A percentile compares a stretch with the other conserved stretches of the same genome.
phyloP scores from a whole-genome alignment of 2,329 filamentous ascomycete genomes.

The Dactylonectria estremocensis region DNA sequence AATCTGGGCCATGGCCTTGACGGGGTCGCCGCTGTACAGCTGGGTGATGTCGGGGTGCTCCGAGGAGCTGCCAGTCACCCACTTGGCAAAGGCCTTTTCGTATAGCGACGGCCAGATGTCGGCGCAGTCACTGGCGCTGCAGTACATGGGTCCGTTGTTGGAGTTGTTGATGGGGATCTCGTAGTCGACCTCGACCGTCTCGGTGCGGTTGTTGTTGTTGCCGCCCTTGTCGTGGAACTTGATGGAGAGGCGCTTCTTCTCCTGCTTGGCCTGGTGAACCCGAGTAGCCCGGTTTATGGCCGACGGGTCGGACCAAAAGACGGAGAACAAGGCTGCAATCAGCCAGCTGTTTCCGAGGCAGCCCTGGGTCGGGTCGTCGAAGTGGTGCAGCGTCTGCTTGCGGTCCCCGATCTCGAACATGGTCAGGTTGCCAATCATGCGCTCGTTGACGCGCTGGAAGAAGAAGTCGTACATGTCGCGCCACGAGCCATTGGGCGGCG shows the following conservation, averaged over 20 bases:
- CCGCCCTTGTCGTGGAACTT: constrained; percentile 63
- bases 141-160: constrained; percentile 59
- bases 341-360: constrained; percentile 60
- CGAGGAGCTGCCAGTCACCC: constrained; percentile 53
- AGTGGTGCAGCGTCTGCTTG: constrained; percentile 44
- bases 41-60: constrained; percentile 60
- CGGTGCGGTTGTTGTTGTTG: constrained; percentile 56
- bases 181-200: constrained; percentile 60
- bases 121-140: constrained; percentile 57
- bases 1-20: constrained; percentile 63
- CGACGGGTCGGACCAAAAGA: constrained; percentile 61
- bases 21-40: constrained; percentile 58
- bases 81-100: constrained; percentile 65
- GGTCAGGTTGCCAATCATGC: constrained; percentile 52
- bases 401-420: constrained; percentile 47
- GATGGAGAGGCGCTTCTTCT: constrained; percentile 51
- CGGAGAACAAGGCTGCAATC: constrained; percentile 61
- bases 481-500: constrained; percentile 59
- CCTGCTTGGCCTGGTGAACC: constrained; percentile 43
- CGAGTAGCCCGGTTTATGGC: constrained; percentile 57
- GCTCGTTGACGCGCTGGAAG: constrained; percentile 51
- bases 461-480: constrained; percentile 57
- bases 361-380: constrained; percentile 62
- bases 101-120: constrained; percentile 63
- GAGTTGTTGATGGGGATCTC: constrained; percentile 62